Conservation (phyloP, 306 rosid species). For the Begonia fuchsioides region DNA sequence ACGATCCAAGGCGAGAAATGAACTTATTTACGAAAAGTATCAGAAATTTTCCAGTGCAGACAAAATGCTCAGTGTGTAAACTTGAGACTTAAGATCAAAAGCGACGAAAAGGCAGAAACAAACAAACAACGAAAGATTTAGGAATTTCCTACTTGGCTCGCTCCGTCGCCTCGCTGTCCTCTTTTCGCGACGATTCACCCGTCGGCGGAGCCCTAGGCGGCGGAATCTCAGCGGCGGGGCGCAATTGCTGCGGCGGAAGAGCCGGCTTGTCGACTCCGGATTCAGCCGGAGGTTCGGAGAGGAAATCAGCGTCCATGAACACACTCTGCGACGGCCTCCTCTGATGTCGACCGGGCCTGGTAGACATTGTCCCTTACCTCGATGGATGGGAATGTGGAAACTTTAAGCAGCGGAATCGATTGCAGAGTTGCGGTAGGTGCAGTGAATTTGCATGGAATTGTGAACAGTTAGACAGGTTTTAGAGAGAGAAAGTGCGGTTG, state of each 20-base stretch:
- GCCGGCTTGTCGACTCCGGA: not conserved
- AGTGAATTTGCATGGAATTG: too few species aligned
- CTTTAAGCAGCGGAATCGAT: not conserved
- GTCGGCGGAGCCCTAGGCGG: not conserved
- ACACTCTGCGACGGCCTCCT: conserved; percentile 29
- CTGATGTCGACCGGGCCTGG: conserved; percentile 20
- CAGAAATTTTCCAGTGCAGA: too few species aligned
- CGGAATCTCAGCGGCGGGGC: not conserved
- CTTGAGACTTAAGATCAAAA: too few species aligned
- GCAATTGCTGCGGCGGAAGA: not conserved
- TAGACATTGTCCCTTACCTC: conserved; percentile 12
- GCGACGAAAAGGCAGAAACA: too few species aligned
- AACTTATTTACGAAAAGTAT: too few species aligned
- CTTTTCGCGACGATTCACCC: not conserved
- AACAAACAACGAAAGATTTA: too few species aligned
- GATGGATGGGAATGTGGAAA: not conserved
- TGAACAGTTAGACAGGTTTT: too few species aligned
- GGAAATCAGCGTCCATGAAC: conserved; percentile 14
- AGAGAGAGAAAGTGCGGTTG: too few species aligned
- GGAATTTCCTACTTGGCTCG: not conserved
- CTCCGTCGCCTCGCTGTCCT: not conserved
- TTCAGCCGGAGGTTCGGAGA: conserved; percentile 7
- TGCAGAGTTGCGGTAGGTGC: too few species aligned
- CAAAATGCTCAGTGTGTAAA: too few species aligned
- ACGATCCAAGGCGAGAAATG: too few species aligned